Evolutionary conservation across 2,329 filamentous ascomycete species (phyloP).

Genomic region (Clarireedia homoeocarpa): DNA sequence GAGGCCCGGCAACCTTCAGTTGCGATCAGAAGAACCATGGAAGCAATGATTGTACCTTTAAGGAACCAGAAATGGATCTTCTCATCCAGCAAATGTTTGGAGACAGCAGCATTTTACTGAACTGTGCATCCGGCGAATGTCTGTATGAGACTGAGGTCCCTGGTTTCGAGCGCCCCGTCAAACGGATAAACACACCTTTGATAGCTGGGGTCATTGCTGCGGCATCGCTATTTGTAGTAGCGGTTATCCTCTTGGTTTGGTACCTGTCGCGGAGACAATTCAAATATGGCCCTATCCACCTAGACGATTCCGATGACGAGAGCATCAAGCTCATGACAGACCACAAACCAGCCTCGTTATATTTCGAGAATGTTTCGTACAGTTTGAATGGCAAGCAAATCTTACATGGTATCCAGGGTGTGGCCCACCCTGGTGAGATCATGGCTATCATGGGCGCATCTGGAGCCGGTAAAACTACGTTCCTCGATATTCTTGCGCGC

Average conservation of each 20-base stretch:
- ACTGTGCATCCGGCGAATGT: slow-evolving; percentile 84
- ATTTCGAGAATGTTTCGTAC: slow-evolving; percentile 85
- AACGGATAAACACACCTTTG: slow-evolving; percentile 92
- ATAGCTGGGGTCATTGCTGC: slow-evolving; percentile 90
- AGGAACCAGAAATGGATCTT: slow-evolving; percentile 86
- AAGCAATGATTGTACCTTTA: slow-evolving; percentile 66
- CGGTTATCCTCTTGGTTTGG: slow-evolving; percentile 75
- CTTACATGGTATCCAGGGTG: slow-evolving; percentile 69
- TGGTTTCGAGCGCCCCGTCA: slow-evolving; percentile 79
- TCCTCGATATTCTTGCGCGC: slow-evolving; percentile 88
- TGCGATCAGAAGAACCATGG: slow-evolving; percentile 60
- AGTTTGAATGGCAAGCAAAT: slow-evolving; percentile 82
- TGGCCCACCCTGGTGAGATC: slow-evolving; percentile 90
- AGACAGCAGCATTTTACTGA: slow-evolving; percentile 77
- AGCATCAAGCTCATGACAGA: slow-evolving; percentile 78
- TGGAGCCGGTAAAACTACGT: slow-evolving; percentile 94
- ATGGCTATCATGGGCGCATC: slow-evolving; percentile 98
- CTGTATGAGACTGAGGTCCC: slow-evolving; percentile 88
- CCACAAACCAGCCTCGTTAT: slow-evolving; percentile 82
- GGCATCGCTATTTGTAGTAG: slow-evolving; percentile 81
- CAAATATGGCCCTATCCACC: slow-evolving; percentile 63
- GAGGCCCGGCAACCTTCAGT: slow-evolving; percentile 78
- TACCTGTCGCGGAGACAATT: slow-evolving; percentile 72
- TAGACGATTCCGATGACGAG: slow-evolving; percentile 89
- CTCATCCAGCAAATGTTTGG: slow-evolving; percentile 86